These are phyloP conservation scores for Telopea speciosissima DNA, from an alignment of 177 flowering plant genomes.

Conservation along the genomic window DNA sequence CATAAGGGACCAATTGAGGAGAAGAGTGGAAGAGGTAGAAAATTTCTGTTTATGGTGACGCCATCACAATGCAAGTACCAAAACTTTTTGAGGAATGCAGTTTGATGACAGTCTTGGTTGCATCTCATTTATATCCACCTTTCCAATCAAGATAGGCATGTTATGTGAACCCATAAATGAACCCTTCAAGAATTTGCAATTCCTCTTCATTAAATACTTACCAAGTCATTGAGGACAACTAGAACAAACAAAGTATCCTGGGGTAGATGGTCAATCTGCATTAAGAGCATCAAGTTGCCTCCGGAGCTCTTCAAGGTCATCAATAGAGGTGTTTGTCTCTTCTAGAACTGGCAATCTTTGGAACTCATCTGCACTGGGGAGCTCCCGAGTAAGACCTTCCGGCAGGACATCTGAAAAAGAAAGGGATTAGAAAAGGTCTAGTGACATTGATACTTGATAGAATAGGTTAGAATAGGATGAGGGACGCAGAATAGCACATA, in stretches of 20 bases:
- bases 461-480: background rate
- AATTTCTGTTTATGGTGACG: too few relatives aligned
- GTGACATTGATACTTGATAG: background rate
- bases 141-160: background rate
- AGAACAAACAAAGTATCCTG: background rate
- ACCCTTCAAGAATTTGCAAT: background rate
- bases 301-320: slow-evolving; percentile 78
- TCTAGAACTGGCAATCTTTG: slow-evolving; percentile 23
- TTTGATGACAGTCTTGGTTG: background rate
- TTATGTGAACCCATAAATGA: background rate
- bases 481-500: too few relatives aligned
- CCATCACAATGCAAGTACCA: too few relatives aligned
- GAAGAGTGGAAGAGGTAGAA: too few relatives aligned
- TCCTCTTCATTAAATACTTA: background rate
- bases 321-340: slow-evolving; percentile 21
- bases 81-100: too few relatives aligned
- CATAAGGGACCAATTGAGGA: too few relatives aligned
- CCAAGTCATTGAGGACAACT: background rate
- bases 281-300: slow-evolving; percentile 87
- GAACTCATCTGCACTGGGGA: slow-evolving; percentile 68
- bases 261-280: slow-evolving; percentile 26
- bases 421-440: background rate
- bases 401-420: slow-evolving; percentile 54
- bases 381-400: slow-evolving; percentile 73
- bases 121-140: background rate